phyloP scores from a whole-genome alignment of 2,329 filamentous ascomycete genomes.

The Simplicillium sp. region DNA sequence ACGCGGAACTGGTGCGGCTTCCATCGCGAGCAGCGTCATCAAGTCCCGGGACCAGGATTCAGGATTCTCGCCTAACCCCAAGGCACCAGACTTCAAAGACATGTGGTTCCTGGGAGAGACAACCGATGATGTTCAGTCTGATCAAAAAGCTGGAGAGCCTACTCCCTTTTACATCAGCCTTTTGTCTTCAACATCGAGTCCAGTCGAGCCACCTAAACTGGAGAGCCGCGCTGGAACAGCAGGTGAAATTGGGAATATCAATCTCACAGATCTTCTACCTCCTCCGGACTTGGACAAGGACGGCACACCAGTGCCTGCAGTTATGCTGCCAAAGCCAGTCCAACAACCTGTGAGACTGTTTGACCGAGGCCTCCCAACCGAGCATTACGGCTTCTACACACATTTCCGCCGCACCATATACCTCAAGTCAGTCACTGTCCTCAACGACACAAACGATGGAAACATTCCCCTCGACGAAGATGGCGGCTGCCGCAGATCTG shows the following conservation, averaged over 20 bases:
- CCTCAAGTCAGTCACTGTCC: slow-evolving; percentile 48
- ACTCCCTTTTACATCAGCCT: slow-evolving; percentile 85
- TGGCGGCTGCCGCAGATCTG: slow-evolving; percentile 42
- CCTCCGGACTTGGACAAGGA: slow-evolving; percentile 53
- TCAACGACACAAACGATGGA: slow-evolving; percentile 33
- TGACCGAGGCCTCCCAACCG: slow-evolving; percentile 68
- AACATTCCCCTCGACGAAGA: slow-evolving; percentile 38
- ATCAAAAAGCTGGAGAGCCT: slow-evolving; percentile 69
- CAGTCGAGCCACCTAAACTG: slow-evolving; percentile 16
- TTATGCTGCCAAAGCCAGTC: slow-evolving; percentile 58
- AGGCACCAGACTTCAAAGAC: slow-evolving; percentile 55
- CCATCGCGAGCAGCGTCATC: slow-evolving; percentile 13
- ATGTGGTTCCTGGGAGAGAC: slow-evolving; percentile 77
- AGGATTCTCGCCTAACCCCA: slow-evolving; percentile 40
- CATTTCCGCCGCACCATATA: slow-evolving; percentile 88
- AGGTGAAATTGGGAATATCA: slow-evolving; percentile 12
- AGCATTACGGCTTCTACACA: slow-evolving; percentile 91
- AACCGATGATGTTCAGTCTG: slow-evolving; percentile 60
- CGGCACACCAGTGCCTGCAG: slow-evolving; percentile 63
- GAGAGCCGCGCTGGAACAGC: slow-evolving; percentile 11
- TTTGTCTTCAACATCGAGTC: slow-evolving; percentile 35
- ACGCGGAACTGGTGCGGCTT: slow-evolving; percentile 15
- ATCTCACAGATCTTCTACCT: slow-evolving; percentile 43
- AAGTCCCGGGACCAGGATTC: slow-evolving; percentile 9
- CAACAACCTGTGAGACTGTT: slow-evolving; percentile 79